Percentiles rank a stretch among this genome's conserved stretches.
Evolutionary conservation across 2,329 filamentous ascomycete species (phyloP).

Genomic region (Keithomyces neogunnii): DNA sequence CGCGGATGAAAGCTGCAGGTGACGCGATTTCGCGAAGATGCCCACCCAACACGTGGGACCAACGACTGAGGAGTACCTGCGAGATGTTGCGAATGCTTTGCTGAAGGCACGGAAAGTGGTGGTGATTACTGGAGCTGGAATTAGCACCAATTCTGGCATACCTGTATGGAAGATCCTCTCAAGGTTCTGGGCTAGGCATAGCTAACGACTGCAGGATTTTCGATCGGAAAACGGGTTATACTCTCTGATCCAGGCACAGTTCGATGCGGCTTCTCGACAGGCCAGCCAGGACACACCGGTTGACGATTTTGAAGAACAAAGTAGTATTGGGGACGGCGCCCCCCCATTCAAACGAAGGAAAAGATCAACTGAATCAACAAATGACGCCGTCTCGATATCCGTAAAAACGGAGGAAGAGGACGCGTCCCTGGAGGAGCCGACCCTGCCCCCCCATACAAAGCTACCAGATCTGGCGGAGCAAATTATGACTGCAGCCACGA

Average conservation of each 20-base stretch:
- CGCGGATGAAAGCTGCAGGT: background rate
- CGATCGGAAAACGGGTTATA: constrained; percentile 66
- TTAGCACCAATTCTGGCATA: constrained; percentile 69
- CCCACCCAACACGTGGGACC: constrained; percentile 49
- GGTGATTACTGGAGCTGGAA: constrained; percentile 64
- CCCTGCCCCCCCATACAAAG: background rate
- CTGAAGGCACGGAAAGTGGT: constrained; percentile 61
- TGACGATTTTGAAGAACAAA: constrained; percentile 14
- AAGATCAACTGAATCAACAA: constrained; percentile 11
- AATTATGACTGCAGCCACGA: background rate
- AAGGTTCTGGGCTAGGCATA: background rate
- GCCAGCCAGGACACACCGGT: constrained; percentile 18
- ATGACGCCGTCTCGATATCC: background rate
- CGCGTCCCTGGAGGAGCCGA: background rate
- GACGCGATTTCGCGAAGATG: constrained; percentile 31
- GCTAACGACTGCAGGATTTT: constrained; percentile 47
- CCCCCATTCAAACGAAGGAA: constrained; percentile 25
- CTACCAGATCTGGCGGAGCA: constrained; percentile 4
- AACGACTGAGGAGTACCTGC: constrained; percentile 44
- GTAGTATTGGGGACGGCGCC: constrained; percentile 10
- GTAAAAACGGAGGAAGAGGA: background rate
- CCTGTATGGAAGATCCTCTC: constrained; percentile 38
- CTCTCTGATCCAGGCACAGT: constrained; percentile 61
- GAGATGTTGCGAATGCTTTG: constrained; percentile 55
- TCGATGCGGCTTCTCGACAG: constrained; percentile 42